Conservation (phyloP, 176 grass and related monocot species). For the Oryza glaberrima region DNA sequence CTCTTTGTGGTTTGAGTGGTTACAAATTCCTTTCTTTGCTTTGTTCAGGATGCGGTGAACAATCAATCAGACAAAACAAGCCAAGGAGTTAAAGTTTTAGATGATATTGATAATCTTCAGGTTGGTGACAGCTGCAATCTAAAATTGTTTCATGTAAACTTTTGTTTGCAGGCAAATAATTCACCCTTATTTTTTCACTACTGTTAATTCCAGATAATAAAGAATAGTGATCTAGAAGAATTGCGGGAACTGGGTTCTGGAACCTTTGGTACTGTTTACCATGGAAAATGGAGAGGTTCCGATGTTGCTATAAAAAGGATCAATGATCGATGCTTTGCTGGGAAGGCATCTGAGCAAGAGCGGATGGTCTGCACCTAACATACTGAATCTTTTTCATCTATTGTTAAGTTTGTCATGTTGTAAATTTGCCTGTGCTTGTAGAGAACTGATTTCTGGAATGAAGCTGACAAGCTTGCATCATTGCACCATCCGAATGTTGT, state of each 20-base stretch:
- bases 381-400: not conserved
- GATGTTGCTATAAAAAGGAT: constrained; percentile 99
- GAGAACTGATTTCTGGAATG: constrained; percentile 96
- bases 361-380: constrained; percentile 60
- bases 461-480: constrained; percentile 80
- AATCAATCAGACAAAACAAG: constrained; percentile 68
- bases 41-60: constrained; percentile 52
- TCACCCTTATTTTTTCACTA: not conserved
- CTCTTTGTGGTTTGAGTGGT: not conserved
- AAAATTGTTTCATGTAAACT: not conserved
- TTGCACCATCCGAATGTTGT: constrained; percentile 99
- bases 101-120: constrained; percentile 75
- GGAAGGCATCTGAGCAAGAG: constrained; percentile 85
- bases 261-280: constrained; percentile 94
- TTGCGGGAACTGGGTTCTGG: constrained; percentile 92
- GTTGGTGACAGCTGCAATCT: constrained; percentile 22
- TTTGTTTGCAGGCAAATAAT: constrained; percentile 5
- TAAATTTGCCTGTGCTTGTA: constrained; percentile 43
- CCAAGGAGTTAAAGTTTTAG: constrained; percentile 51
- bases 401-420: constrained; percentile 2
- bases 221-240: constrained; percentile 95
- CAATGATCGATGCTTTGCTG: constrained; percentile 91
- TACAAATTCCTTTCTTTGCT: constrained; percentile 27
- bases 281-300: constrained; percentile 98
- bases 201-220: constrained; percentile 73